phyloP scores from a whole-genome alignment of 805 yeast species.

The Sungouiella blattae region DNA sequence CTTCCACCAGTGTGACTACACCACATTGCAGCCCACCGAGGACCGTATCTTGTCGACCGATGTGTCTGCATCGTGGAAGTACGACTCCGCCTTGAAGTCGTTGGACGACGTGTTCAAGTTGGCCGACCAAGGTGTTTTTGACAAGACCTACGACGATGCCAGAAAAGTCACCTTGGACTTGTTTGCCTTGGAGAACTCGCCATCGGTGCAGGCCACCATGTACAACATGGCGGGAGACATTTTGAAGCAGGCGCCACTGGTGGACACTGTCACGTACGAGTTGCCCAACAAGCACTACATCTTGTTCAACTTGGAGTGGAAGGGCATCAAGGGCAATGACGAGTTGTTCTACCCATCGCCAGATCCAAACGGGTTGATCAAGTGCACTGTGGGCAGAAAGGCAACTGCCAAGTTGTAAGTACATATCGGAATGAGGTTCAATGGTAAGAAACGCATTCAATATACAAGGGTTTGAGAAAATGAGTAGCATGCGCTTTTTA shows the following conservation, averaged over 20 bases:
- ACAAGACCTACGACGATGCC: conserved; percentile 58
- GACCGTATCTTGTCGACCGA: conserved; percentile 90
- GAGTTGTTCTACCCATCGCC: conserved; percentile 86
- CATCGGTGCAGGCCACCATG: conserved; percentile 98
- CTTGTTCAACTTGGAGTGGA: conserved; percentile 77
- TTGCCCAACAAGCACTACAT: conserved; percentile 93
- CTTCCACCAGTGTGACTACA: conserved; percentile 80
- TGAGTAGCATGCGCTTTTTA: too few relatives aligned
- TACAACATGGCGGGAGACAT: conserved; percentile 83
- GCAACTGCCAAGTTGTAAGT: conserved; percentile 47
- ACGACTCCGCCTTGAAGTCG: conserved; percentile 43
- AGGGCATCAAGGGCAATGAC: conserved; percentile 74
- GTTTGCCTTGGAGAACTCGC: conserved; percentile 82
- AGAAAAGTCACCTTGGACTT: conserved; percentile 66
- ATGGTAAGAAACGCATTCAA: too few relatives aligned
- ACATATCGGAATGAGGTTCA: too few relatives aligned
- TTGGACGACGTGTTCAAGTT: conserved; percentile 46
- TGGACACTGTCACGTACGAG: conserved; percentile 64
- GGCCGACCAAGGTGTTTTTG: conserved; percentile 64
- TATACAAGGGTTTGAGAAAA: too few relatives aligned
- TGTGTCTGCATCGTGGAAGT: conserved; percentile 70
- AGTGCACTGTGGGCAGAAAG: conserved; percentile 76
- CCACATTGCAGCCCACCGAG: conserved; percentile 76
- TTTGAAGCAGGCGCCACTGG: conserved; percentile 51
- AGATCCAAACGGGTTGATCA: conserved; percentile 91